Evolutionary conservation across 441 rosid species (phyloP), one percentile per base, ranked within the genome.

Genomic region (Flueggea neowawraea): DNA sequence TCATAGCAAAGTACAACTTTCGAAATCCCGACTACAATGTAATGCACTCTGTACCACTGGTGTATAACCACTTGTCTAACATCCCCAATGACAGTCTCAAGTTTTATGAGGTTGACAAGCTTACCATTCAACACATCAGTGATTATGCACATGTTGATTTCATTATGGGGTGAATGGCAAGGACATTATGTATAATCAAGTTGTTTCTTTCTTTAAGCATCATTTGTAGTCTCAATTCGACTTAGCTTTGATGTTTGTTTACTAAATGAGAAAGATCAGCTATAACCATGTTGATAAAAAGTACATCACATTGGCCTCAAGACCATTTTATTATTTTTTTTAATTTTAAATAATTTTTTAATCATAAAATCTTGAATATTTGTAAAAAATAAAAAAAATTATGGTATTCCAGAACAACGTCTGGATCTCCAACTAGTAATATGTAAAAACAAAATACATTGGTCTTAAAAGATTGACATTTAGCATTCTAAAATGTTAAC

Each of bases 141-240:
- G 72, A 86, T 12, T 89, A 87, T 64, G 92, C 86, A 55, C 99
- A 94, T 70, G 96, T 84, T 2, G 96, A 91, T 80, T 94, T 91
- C 84, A 70, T 94, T 22, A 89, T 89, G 99, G 99, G 2, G 70
- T 74, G n/a, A 87, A 74, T 58, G 98, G 97, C 54, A 87, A 87
- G 41, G 97, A 84, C 66, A 17, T 84, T 64, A 91, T 89, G 64
- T 91, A 83, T 61, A 83, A 80, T 58, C 74, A 79, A 69, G 66
- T 89, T 22, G 62, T 65, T 60, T 52, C 84, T 3, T 83, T 89
- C 71, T 85, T 89, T 48, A 76, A 79, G 71, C 73, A 68, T 28
- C 86, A 70, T 10, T 0, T 4, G 1, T 47, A 47, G n/a, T 36
- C 9, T 36, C 41, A 47, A 47, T 47, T 47, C 41, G 41, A 4